Conservation (phyloP, 306 rosid species). For the Canavalia gladiata region DNA sequence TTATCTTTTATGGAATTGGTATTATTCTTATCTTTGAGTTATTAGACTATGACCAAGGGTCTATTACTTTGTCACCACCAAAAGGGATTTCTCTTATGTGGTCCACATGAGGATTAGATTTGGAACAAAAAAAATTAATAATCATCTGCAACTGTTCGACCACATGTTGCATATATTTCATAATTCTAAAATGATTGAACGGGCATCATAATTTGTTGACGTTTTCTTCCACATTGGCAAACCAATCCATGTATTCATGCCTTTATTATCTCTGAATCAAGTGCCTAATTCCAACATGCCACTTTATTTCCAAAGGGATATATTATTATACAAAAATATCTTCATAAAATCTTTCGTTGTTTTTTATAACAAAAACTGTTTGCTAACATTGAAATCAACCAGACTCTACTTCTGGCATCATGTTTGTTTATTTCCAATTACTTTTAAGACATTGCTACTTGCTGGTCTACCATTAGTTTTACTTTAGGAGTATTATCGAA, state of each 20-base stretch:
- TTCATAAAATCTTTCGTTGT: slow-evolving; percentile 30
- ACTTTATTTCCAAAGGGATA: slow-evolving; percentile 16
- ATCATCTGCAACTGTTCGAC: slow-evolving; percentile 41
- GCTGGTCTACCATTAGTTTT: no score
- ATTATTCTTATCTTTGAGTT: slow-evolving; percentile 39
- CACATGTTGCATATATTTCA: slow-evolving; percentile 56
- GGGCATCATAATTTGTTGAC: slow-evolving; percentile 44
- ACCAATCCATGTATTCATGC: slow-evolving; percentile 19
- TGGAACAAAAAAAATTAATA: slow-evolving; percentile 41
- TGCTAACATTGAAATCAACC: no score
- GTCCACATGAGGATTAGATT: slow-evolving; percentile 46
- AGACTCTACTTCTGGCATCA: no score
- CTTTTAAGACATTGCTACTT: no score
- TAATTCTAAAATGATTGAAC: slow-evolving; percentile 46
- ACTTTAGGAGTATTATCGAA: no score
- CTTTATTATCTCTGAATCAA: slow-evolving; percentile 7
- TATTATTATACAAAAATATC: background rate
- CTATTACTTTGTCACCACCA: slow-evolving; percentile 43
- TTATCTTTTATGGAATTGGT: background rate
- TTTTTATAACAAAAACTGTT: no score
- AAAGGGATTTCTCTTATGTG: slow-evolving; percentile 38
- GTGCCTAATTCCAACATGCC: slow-evolving; percentile 44
- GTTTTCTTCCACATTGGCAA: slow-evolving; percentile 45
- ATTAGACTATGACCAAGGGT: slow-evolving; percentile 53
- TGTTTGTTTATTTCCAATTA: no score